These are phyloP conservation scores for Paramecium sonneborni DNA, from an alignment of 73 alveolate species.

Conservation along the genomic window DNA sequence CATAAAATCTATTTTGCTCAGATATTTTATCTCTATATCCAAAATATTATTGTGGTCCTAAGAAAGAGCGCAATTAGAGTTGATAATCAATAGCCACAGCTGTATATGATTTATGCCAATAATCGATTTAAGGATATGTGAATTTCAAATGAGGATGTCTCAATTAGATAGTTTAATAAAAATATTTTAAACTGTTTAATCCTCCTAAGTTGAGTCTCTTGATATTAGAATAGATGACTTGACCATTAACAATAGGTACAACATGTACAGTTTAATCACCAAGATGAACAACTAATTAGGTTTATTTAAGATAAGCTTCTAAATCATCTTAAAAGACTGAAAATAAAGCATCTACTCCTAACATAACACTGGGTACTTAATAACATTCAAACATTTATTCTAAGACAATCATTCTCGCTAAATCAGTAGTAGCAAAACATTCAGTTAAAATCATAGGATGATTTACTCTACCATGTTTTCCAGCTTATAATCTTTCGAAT, in stretches of 20 bases:
- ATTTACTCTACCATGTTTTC: background rate
- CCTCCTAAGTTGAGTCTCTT: conserved; percentile 48
- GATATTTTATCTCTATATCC: conserved; percentile 51
- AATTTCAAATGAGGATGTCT: conserved; percentile 51
- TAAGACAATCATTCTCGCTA: conserved; percentile 31
- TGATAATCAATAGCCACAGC: conserved; percentile 16
- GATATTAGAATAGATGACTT: background rate
- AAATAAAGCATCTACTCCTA: conserved; percentile 39
- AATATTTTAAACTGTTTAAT: conserved; percentile 10
- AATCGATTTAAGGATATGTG: background rate
- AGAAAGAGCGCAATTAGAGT: background rate
- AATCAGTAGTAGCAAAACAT: conserved; percentile 46
- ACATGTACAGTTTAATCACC: conserved; percentile 43
- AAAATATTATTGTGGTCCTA: conserved; percentile 13
- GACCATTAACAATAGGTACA: conserved; percentile 14
- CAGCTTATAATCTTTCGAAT: background rate
- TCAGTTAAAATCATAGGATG: conserved; percentile 44
- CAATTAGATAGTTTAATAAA: conserved; percentile 6
- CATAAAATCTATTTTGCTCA: conserved; percentile 2
- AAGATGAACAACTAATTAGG: background rate
- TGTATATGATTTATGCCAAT: conserved; percentile 25
- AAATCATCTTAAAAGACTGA: background rate
- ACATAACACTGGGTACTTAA: conserved; percentile 36
- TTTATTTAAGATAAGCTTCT: background rate
- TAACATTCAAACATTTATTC: conserved; percentile 56